phyloP scores from a whole-genome alignment of 495 filamentous ascomycete species.

The Penicillium maclennaniae region DNA sequence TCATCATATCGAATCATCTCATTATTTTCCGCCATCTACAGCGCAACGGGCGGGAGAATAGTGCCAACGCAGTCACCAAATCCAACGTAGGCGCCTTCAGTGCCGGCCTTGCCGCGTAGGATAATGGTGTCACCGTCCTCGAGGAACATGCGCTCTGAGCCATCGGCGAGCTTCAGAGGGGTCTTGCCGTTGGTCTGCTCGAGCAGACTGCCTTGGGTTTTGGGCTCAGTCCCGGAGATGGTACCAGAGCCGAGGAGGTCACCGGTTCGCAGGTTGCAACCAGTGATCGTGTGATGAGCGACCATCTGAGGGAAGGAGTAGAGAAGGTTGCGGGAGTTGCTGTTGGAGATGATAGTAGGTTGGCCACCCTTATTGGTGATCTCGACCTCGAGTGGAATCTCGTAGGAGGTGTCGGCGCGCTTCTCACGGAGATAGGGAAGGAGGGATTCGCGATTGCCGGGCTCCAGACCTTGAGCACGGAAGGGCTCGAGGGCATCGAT shows the following conservation, averaged over 20 bases:
- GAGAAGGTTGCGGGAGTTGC: conserved; percentile 68
- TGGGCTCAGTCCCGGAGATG: conserved; percentile 66
- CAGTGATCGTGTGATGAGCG: conserved; percentile 82
- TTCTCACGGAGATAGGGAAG: conserved; percentile 69
- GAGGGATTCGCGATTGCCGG: conserved; percentile 54
- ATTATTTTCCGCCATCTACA: conserved; percentile 9
- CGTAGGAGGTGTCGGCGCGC: conserved; percentile 59
- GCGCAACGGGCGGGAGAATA: conserved; percentile 44
- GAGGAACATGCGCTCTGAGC: conserved; percentile 70
- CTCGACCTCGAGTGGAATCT: conserved; percentile 73
- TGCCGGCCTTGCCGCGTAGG: conserved; percentile 63
- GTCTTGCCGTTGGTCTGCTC: conserved; percentile 73
- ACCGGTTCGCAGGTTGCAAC: conserved; percentile 76
- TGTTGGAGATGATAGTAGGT: conserved; percentile 60
- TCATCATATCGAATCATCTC: conserved; percentile 5
- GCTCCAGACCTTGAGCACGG: conserved; percentile 52
- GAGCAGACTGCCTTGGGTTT: conserved; percentile 68
- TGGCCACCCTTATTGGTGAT: conserved; percentile 63
- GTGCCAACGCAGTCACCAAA: conserved; percentile 69
- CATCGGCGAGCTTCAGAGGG: conserved; percentile 61
- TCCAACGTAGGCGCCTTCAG: conserved; percentile 60
- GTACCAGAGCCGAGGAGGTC: conserved; percentile 89
- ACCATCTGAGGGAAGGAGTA: conserved; percentile 96
- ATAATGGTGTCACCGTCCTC: conserved; percentile 80
- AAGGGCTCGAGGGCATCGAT: conserved; percentile 78